phyloP scores from a whole-genome alignment of 441 rosid genomes.

The Geranium incanum region DNA sequence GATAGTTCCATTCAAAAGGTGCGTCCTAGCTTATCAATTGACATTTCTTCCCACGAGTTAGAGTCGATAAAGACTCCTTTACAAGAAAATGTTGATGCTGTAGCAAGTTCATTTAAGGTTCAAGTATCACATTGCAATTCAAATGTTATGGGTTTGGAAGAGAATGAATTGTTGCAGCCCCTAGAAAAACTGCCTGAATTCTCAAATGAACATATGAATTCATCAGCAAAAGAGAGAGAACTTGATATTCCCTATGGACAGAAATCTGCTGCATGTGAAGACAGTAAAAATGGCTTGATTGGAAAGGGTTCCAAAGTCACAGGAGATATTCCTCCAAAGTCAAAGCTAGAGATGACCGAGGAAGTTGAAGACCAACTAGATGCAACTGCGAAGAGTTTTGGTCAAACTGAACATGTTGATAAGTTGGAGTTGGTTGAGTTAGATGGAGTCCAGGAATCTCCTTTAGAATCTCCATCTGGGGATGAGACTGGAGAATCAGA shows the following conservation, averaged over 20 bases:
- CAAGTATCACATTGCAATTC: constrained; percentile 17
- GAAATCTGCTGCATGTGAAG: constrained; percentile 2
- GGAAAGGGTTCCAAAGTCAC: constrained; percentile 26
- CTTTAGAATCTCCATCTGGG: constrained; percentile 43
- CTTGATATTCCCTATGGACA: not conserved
- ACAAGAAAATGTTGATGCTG: constrained; percentile 29
- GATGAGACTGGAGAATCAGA: constrained; percentile 76
- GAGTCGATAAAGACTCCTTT: constrained; percentile 29
- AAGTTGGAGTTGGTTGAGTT: constrained; percentile 34
- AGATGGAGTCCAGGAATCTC: constrained; percentile 35
- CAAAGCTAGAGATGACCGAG: constrained; percentile 30
- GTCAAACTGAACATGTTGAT: constrained; percentile 33
- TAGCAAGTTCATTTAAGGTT: constrained; percentile 27
- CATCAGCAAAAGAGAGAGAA: not conserved
- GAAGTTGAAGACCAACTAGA: constrained; percentile 28
- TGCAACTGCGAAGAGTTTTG: constrained; percentile 32
- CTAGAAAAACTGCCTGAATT: constrained; percentile 1
- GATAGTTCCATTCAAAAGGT: constrained; percentile 9
- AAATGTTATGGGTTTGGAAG: constrained; percentile 20
- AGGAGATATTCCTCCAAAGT: constrained; percentile 25
- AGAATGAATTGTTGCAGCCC: constrained; percentile 18
- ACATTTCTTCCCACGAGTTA: constrained; percentile 27
- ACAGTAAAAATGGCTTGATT: constrained; percentile 13
- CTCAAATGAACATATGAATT: constrained; percentile 2
- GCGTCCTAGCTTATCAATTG: constrained; percentile 3